Percentiles rank a stretch among this genome's conserved stretches.
Conservation (phyloP, 2,329 filamentous ascomycete genomes). For the Aspergillus ibericus region DNA sequence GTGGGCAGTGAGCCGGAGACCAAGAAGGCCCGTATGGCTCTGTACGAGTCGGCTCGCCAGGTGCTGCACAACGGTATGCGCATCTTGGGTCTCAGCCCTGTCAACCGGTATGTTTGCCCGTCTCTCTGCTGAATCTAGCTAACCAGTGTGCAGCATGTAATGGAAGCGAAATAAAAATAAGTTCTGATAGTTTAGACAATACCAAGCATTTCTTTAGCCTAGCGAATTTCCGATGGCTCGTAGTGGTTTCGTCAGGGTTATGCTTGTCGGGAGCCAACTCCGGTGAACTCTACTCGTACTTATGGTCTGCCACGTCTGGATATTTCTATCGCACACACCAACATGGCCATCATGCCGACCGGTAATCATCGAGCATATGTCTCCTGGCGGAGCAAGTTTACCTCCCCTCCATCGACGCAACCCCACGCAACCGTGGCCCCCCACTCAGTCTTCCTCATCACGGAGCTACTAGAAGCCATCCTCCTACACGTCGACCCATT, state of each 20-base stretch:
- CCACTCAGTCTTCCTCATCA: background rate
- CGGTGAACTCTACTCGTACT: too few species aligned
- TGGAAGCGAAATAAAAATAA: conserved; percentile 7
- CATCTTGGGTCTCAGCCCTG: conserved; percentile 64
- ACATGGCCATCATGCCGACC: too few species aligned
- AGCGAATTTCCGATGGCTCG: background rate
- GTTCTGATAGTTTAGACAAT: conserved; percentile 10
- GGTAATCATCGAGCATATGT: too few species aligned
- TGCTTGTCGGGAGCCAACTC: too few species aligned
- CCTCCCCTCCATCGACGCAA: too few species aligned
- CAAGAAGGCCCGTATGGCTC: conserved; percentile 59
- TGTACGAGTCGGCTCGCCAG: conserved; percentile 63
- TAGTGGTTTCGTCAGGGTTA: too few species aligned
- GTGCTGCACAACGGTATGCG: conserved; percentile 67
- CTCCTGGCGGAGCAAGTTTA: too few species aligned
- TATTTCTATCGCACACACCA: too few species aligned
- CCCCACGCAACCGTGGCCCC: too few species aligned
- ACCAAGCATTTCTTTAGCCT: conserved; percentile 5
- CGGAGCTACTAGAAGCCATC: conserved; percentile 8
- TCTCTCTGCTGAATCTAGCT: background rate
- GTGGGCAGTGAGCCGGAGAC: conserved; percentile 59
- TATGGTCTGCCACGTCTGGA: too few species aligned
- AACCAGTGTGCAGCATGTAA: conserved; percentile 28
- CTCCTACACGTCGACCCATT: background rate
- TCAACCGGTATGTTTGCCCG: conserved; percentile 50